A percentile compares a stretch with the other conserved stretches of the same genome.
Evolutionary conservation across 2,329 filamentous ascomycete species (phyloP).

Genomic region (Orbilia blumenaviensis): DNA sequence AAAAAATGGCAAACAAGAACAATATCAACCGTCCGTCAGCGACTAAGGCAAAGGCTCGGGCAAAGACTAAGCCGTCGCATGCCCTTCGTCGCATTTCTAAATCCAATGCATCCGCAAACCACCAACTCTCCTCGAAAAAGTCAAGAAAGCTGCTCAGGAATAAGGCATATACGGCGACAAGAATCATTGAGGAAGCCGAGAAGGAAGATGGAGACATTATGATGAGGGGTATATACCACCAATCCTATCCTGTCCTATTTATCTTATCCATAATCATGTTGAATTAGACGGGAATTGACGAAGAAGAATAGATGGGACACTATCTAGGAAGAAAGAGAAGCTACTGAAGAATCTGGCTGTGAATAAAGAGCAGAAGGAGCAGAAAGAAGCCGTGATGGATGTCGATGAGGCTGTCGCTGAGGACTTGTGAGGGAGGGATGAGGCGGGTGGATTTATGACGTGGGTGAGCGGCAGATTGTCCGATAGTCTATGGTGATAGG

Average conservation of each 20-base stretch:
- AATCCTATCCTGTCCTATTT: background rate
- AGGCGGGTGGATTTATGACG: background rate
- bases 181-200: constrained; percentile 31
- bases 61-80: constrained; percentile 39
- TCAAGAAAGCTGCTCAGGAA: constrained; percentile 42
- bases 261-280: background rate
- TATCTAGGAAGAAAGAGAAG: constrained; percentile 49
- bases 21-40: constrained; percentile 33
- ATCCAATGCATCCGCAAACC: constrained; percentile 30
- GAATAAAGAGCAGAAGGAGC: constrained; percentile 30
- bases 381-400: constrained; percentile 41
- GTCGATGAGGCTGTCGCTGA: constrained; percentile 23
- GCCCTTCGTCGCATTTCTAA: constrained; percentile 35
- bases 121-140: constrained; percentile 40
- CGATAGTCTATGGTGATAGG: too few relatives aligned
- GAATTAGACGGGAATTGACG: background rate
- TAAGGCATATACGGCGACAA: constrained; percentile 38
- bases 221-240: constrained; percentile 41
- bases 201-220: constrained; percentile 32
- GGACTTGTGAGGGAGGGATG: constrained; percentile 22
- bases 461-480: background rate
- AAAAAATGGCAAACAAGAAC: constrained; percentile 50
- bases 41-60: constrained; percentile 29
- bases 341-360: constrained; percentile 34
- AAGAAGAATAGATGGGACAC: constrained; percentile 11